Base-by-base conservation (phyloP, 257 asterid species). In the Solanum ossicruentum region DNA sequence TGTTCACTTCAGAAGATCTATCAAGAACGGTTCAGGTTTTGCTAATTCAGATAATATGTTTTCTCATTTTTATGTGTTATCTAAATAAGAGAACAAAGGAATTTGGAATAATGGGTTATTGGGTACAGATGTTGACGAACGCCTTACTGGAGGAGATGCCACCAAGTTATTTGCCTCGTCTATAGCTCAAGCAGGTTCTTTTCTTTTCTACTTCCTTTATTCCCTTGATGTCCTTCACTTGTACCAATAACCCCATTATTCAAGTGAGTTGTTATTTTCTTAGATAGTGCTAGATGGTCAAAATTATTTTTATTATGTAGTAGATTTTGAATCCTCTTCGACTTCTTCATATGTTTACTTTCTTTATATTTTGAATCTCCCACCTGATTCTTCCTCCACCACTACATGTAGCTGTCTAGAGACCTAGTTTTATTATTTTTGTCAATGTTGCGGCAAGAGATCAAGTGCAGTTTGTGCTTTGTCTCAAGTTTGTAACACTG, bases 81-180 rank as follows among this genome's bases (percentile, higher is more conserved):
- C 45, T 57, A 72, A 72, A 72, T 45, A 20, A 72, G 39, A 72
- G 57, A 7, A 45, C 20, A 45, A 12, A 45, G 11, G 57, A 12
- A 72, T 72, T 72, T n/a, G 18, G 20, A 72, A 58, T 23, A 83
- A 87, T 81, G 85, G 60, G 75, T 84, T 28, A 5, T 51, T 23
- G 54, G 17, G 23, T 17, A 86, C 87, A 96, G 97, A 93, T 86
- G 98, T 95, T 52, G 98, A 93, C 91, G 98, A 97, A n/a, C 95
- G 98, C 51, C 87, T 93, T 32, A 89, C 93, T 3, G 97, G 99
- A 36, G 88, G 70, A 45, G 98, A 96, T 88, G 99, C 98, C 75
- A 93, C 83, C 82, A 95, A 95, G 91, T 93, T 95, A 88, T 96
- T 95, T 84, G 90, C 84, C 99, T 86, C 98, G 98, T 83, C 95